phyloP scores from a whole-genome alignment of 2,329 filamentous ascomycete species.

The Claviceps pazoutovae region DNA sequence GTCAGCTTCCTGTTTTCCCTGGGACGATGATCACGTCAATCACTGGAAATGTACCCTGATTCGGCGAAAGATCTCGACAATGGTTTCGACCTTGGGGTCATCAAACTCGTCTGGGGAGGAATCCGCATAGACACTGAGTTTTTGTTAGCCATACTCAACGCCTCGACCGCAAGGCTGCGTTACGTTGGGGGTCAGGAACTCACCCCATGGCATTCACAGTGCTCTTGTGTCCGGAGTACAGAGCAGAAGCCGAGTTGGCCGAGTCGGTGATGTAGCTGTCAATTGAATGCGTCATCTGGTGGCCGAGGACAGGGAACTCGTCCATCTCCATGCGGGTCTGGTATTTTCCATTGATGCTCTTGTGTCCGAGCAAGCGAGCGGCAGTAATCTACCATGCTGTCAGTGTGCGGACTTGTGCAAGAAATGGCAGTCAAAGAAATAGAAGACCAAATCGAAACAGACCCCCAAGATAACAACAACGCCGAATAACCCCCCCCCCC shows the following conservation, averaged over 20 bases:
- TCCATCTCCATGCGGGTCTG: conserved; percentile 63
- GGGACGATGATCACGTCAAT: no score
- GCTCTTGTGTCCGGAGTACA: conserved; percentile 75
- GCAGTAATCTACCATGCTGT: conserved; percentile 43
- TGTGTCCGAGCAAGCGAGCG: conserved; percentile 67
- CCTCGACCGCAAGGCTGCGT: neutral
- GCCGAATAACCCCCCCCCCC: no score
- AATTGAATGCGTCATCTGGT: conserved; percentile 81
- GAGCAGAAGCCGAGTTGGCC: conserved; percentile 68
- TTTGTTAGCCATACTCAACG: neutral
- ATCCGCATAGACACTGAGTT: conserved; percentile 53
- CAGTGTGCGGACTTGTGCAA: neutral
- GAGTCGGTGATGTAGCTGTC: conserved; percentile 78
- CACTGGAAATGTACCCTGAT: conserved; percentile 39
- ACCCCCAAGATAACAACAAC: neutral
- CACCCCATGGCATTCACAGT: conserved; percentile 67
- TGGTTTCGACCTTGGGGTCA: conserved; percentile 76
- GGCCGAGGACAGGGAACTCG: conserved; percentile 71
- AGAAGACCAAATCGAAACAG: neutral
- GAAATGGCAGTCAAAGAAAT: neutral
- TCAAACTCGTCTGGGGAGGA: conserved; percentile 61
- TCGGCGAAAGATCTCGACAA: conserved; percentile 63
- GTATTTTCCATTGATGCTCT: conserved; percentile 74
- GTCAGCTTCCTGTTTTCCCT: neutral
- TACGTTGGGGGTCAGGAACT: conserved; percentile 2